Evolutionary conservation across 345 rosid genomes (phyloP).

Genomic region (Arabis alpina): DNA sequence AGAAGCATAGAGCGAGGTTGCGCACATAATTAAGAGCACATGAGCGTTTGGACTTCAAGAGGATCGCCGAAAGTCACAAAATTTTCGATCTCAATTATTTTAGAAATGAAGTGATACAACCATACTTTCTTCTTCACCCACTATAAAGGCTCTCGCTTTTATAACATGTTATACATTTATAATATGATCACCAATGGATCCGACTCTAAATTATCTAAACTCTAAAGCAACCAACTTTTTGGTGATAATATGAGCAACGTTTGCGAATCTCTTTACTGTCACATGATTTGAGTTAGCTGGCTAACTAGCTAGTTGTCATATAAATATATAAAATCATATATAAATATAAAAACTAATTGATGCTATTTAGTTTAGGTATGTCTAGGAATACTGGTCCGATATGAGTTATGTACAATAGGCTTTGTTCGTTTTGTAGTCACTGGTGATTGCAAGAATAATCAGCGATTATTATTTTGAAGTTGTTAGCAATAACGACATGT

Average conservation of each 20-base stretch:
- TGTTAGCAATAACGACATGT: no score
- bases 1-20: conserved; percentile 19
- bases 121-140: conserved; percentile 31
- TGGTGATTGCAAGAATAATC: not conserved
- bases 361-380: conserved; percentile 3
- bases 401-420: not conserved
- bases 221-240: conserved; percentile 29
- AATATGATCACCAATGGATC: conserved; percentile 18
- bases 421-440: not conserved
- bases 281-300: conserved; percentile 32
- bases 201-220: conserved; percentile 23
- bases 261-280: conserved; percentile 31
- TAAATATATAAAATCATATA: not conserved
- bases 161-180: not conserved
- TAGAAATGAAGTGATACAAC: conserved; percentile 22
- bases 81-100: conserved; percentile 13
- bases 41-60: conserved; percentile 34
- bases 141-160: conserved; percentile 10
- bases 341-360: not conserved
- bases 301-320: conserved; percentile 29
- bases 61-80: conserved; percentile 39
- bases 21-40: conserved; percentile 40
- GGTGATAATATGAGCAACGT: conserved; percentile 24
- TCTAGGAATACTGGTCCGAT: not conserved
- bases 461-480: no score